phyloP scores from a whole-genome alignment of 2,329 filamentous ascomycete genomes.

The Trichoderma koningiopsis region DNA sequence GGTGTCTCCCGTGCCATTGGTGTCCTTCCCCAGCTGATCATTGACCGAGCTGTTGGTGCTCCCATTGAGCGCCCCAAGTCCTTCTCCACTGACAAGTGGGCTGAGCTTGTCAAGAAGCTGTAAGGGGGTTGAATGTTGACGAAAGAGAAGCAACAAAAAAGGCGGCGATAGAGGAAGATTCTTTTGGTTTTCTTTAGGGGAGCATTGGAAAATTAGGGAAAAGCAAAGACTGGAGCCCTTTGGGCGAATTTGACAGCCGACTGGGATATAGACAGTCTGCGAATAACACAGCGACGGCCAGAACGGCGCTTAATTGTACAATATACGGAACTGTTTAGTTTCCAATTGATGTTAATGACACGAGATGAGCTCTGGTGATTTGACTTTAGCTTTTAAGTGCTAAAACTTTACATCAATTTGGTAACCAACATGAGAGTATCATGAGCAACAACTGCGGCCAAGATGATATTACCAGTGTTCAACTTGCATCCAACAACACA shows the following conservation, averaged over 20 bases:
- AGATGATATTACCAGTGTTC: not conserved
- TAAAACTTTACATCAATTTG: not conserved
- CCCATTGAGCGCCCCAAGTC: constrained; percentile 99
- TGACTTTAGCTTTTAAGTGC: not conserved
- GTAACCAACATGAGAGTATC: not conserved
- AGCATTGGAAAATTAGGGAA: constrained; percentile 1
- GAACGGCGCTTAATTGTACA: constrained; percentile 33
- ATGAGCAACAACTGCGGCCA: not conserved
- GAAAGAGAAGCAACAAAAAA: not conserved
- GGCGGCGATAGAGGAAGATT: constrained; percentile 17
- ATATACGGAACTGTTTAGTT: constrained; percentile 31
- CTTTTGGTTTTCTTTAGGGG: constrained; percentile 10
- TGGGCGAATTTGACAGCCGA: constrained; percentile 3
- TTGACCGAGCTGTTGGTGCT: constrained; percentile 94
- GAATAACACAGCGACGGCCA: constrained; percentile 29
- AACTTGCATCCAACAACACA: not conserved
- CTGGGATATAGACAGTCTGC: constrained; percentile 30
- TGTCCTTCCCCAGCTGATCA: constrained; percentile 99
- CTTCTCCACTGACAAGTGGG: constrained; percentile 96
- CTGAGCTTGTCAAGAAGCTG: constrained; percentile 90
- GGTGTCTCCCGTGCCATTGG: constrained; percentile 97
- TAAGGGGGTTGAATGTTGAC: constrained; percentile 53
- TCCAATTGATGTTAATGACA: constrained; percentile 29
- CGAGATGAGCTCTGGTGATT: constrained; percentile 15
- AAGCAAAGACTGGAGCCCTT: constrained; percentile 16